Evolutionary conservation across 345 rosid genomes (phyloP).

Genomic region (rapeseed (Brassica napus)): DNA sequence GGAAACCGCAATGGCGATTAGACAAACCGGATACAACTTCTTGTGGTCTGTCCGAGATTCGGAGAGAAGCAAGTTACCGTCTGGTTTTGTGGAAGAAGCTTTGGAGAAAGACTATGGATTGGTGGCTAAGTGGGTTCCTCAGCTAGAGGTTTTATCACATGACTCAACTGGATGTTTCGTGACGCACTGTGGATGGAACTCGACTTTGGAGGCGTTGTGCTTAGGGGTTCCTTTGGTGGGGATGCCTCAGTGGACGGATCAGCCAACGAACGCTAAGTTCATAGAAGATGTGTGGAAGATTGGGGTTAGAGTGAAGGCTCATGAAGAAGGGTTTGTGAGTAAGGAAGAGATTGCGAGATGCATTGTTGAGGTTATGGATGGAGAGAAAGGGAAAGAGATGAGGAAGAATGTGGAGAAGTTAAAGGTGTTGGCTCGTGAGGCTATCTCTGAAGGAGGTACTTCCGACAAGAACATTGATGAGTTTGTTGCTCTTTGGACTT

Average conservation of each 20-base stretch:
- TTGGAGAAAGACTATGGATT: constrained; percentile 41
- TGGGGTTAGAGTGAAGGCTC: constrained; percentile 46
- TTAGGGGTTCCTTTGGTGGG: constrained; percentile 61
- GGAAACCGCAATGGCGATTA: constrained; percentile 51
- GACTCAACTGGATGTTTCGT: constrained; percentile 58
- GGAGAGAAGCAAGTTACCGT: constrained; percentile 49
- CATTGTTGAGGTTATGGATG: constrained; percentile 53
- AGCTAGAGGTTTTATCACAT: constrained; percentile 56
- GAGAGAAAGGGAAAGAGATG: constrained; percentile 45
- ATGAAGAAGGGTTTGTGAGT: constrained; percentile 34
- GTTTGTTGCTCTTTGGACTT: constrained; percentile 35
- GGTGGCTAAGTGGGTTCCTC: constrained; percentile 57
- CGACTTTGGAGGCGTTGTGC: constrained; percentile 61
- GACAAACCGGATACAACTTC: constrained; percentile 43
- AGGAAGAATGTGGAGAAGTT: constrained; percentile 44
- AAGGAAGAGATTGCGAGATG: constrained; percentile 48
- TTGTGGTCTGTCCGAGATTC: constrained; percentile 64
- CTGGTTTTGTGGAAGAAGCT: constrained; percentile 38
- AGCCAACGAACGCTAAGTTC: constrained; percentile 57
- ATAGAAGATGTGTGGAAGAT: constrained; percentile 60
- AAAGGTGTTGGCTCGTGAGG: constrained; percentile 47
- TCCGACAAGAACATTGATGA: constrained; percentile 48
- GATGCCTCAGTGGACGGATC: constrained; percentile 66
- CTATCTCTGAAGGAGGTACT: constrained; percentile 52
- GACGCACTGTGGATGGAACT: constrained; percentile 75